Conservation (phyloP, 768 basidiomycete species). For the Termitomyces sp. region DNA sequence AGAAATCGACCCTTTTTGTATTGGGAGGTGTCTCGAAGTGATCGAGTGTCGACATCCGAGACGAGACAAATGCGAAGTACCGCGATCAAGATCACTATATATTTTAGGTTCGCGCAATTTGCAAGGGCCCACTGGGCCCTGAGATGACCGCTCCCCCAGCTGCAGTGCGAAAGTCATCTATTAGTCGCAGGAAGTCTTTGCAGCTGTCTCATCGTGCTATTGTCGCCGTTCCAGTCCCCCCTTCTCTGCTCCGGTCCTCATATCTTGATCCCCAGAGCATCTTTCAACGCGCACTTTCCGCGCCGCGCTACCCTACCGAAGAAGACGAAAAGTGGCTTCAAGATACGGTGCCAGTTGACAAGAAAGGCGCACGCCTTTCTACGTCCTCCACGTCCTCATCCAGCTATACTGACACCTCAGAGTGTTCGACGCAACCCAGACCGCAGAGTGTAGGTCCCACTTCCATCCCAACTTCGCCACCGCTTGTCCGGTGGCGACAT, state of each 20-base stretch:
- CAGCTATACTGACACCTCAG: not conserved
- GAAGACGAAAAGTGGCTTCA: slow-evolving; percentile 58
- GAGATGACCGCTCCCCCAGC: slow-evolving; percentile 2
- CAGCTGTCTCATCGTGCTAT: slow-evolving; percentile 27
- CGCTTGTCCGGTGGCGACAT: slow-evolving; percentile 16
- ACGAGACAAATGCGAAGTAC: slow-evolving; percentile 11
- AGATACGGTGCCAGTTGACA: slow-evolving; percentile 49
- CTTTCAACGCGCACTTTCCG: slow-evolving; percentile 32
- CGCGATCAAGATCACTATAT: not conserved
- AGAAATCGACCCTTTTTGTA: not conserved
- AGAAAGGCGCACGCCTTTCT: slow-evolving; percentile 4
- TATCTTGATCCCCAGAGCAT: slow-evolving; percentile 45
- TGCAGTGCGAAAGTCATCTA: slow-evolving; percentile 1
- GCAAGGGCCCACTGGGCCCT: not conserved
- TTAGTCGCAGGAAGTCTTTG: slow-evolving; percentile 30
- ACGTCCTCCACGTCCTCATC: not conserved
- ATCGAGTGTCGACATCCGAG: slow-evolving; percentile 11
- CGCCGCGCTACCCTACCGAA: slow-evolving; percentile 35
- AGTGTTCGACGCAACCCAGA: not conserved
- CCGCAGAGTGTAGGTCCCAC: not conserved
- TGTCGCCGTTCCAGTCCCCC: slow-evolving; percentile 47
- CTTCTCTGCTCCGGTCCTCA: slow-evolving; percentile 50
- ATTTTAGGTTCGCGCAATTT: not conserved
- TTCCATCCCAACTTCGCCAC: slow-evolving; percentile 14
- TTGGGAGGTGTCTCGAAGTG: slow-evolving; percentile 1